Percentiles rank a stretch among this genome's conserved stretches.
These are phyloP conservation scores for Cladosporium austrohemisphaericum DNA, from an alignment of 2,329 filamentous ascomycete genomes.

Conservation along the genomic window DNA sequence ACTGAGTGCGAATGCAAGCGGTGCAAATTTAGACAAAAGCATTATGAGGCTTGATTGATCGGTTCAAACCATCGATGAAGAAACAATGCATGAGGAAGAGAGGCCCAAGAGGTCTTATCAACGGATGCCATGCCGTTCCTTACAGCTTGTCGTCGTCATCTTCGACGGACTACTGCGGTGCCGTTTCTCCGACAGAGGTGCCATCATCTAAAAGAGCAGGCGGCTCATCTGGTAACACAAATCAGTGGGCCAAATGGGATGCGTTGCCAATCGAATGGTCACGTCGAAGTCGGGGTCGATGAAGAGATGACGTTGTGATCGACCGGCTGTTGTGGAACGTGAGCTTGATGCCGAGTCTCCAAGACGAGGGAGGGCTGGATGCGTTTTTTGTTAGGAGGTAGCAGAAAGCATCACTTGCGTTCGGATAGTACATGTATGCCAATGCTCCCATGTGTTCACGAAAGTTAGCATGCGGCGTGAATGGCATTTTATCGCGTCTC, in stretches of 20 bases:
- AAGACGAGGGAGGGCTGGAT: no score
- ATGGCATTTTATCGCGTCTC: no score
- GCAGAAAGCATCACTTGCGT: no score
- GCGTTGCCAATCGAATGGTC: conserved; percentile 2
- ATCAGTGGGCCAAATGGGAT: background rate
- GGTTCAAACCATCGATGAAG: background rate
- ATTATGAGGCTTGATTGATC: conserved; percentile 1
- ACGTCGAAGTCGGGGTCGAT: background rate
- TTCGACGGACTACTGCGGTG: background rate
- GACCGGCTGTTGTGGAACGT: conserved; percentile 4
- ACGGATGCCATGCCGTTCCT: background rate
- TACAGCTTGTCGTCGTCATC: background rate
- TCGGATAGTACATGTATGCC: no score
- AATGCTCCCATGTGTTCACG: no score
- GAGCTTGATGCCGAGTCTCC: no score
- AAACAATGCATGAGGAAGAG: background rate
- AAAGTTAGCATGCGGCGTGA: no score
- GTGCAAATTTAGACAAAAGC: background rate
- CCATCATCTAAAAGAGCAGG: background rate
- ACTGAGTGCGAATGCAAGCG: conserved; percentile 13
- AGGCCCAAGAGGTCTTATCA: background rate
- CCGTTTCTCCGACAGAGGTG: conserved; percentile 1
- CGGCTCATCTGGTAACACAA: conserved; percentile 1
- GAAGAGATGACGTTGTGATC: conserved; percentile 10
- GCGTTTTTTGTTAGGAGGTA: no score